phyloP scores from a whole-genome alignment of 345 rosid genomes.

The Euclidium syriacum region DNA sequence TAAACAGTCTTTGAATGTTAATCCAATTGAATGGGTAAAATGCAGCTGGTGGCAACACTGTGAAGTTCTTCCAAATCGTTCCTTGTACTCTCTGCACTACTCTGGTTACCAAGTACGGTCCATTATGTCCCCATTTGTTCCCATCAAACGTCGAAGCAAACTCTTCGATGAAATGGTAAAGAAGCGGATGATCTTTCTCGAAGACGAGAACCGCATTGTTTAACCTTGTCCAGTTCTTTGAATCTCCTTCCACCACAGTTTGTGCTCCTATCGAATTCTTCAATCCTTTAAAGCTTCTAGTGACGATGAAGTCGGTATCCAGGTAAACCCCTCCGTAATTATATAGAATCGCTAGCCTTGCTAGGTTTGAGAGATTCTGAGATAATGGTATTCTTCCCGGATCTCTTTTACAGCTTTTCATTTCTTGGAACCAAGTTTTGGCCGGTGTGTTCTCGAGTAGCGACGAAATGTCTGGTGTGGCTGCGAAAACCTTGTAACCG shows the following conservation, averaged over 20 bases:
- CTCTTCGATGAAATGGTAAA: slow-evolving; percentile 60
- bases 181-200: slow-evolving; percentile 59
- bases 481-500: slow-evolving; percentile 44
- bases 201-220: slow-evolving; percentile 75
- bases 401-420: slow-evolving; percentile 57
- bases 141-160: slow-evolving; percentile 71
- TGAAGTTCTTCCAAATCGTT: slow-evolving; percentile 39
- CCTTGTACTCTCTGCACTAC: slow-evolving; percentile 41
- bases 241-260: slow-evolving; percentile 35
- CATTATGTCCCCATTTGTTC: slow-evolving; percentile 82
- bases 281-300: slow-evolving; percentile 44
- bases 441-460: slow-evolving; percentile 65
- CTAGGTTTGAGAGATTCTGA: slow-evolving; percentile 73
- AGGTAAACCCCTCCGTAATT: slow-evolving; percentile 74
- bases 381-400: slow-evolving; percentile 71
- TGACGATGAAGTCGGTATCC: slow-evolving; percentile 72
- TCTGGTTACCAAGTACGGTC: slow-evolving; percentile 75
- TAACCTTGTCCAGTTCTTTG: slow-evolving; percentile 63
- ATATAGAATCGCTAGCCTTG: slow-evolving; percentile 59
- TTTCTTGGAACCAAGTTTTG: slow-evolving; percentile 55
- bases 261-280: slow-evolving; percentile 80
- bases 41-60: slow-evolving; percentile 52
- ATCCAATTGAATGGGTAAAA: slow-evolving; percentile 76
- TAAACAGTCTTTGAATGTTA: slow-evolving; percentile 47
- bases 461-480: slow-evolving; percentile 54